These are phyloP conservation scores for Leishmania major DNA, from an alignment of 208 protist species.

Conservation along the genomic window DNA sequence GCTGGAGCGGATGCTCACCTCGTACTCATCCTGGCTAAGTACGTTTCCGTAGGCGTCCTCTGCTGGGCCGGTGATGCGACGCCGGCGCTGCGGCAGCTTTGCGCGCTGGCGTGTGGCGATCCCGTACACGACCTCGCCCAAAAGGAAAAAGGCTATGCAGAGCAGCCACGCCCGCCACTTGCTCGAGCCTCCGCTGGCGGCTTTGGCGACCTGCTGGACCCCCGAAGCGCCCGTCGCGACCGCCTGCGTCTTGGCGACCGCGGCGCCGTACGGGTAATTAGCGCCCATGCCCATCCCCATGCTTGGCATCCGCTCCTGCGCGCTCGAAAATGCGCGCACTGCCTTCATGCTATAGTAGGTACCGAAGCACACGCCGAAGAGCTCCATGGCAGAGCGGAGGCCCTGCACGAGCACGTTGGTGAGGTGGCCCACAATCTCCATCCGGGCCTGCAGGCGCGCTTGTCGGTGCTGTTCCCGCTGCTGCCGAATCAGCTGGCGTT, in stretches of 20 bases:
- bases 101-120: slow-evolving; percentile 32
- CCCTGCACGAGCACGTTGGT: slow-evolving; percentile 82
- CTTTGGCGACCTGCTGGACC: slow-evolving; percentile 14
- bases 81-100: slow-evolving; percentile 20
- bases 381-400: slow-evolving; percentile 74
- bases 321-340: slow-evolving; percentile 62
- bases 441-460: slow-evolving; percentile 68
- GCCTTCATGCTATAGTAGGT: slow-evolving; percentile 90
- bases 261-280: neutral
- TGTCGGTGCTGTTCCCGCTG: slow-evolving; percentile 72
- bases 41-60: slow-evolving; percentile 42
- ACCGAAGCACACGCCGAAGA: slow-evolving; percentile 84
- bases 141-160: slow-evolving; percentile 56
- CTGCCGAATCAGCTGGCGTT: slow-evolving; percentile 66
- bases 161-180: slow-evolving; percentile 63
- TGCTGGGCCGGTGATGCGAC: slow-evolving; percentile 15
- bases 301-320: slow-evolving; percentile 34
- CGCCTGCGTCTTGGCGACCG: slow-evolving; percentile 13
- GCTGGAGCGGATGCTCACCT: slow-evolving; percentile 36
- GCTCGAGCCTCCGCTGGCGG: slow-evolving; percentile 7
- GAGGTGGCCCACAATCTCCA: slow-evolving; percentile 76
- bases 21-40: slow-evolving; percentile 54
- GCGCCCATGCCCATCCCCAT: slow-evolving; percentile 21
- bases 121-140: slow-evolving; percentile 64
- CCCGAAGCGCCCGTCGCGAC: slow-evolving; percentile 3